Evolutionary conservation across 169 alveolate genomes (phyloP).

Genomic region (Plasmodium reichenowi): DNA sequence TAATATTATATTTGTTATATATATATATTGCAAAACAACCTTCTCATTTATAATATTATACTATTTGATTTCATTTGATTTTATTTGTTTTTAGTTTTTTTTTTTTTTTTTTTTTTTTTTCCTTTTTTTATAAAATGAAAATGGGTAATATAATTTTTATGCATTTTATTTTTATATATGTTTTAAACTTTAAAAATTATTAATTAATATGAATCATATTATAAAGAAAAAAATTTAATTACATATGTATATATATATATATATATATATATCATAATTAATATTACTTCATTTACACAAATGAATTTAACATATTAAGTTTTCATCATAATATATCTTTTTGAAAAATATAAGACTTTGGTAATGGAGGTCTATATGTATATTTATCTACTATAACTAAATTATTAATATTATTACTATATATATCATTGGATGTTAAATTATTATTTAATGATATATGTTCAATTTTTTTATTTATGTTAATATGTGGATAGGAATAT

Average conservation of each 20-base stretch:
- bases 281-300: background rate
- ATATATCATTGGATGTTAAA: background rate
- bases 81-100: no score
- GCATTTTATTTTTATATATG: background rate
- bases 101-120: no score
- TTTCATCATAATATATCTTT: background rate
- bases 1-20: no score
- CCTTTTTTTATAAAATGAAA: background rate
- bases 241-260: background rate
- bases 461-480: slow-evolving; percentile 24
- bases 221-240: background rate
- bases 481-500: slow-evolving; percentile 78
- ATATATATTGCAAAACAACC: no score
- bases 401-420: background rate
- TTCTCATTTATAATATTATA: no score
- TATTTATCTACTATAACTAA: slow-evolving; percentile 33
- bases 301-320: background rate
- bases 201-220: no score
- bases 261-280: background rate
- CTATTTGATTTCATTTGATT: no score
- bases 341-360: slow-evolving; percentile 16
- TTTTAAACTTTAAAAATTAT: no score
- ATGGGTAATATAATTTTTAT: background rate
- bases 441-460: slow-evolving; percentile 13
- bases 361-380: slow-evolving; percentile 57